These are phyloP conservation scores for Colletotrichum godetiae DNA, from an alignment of 2,329 filamentous ascomycete genomes.

Conservation along the genomic window DNA sequence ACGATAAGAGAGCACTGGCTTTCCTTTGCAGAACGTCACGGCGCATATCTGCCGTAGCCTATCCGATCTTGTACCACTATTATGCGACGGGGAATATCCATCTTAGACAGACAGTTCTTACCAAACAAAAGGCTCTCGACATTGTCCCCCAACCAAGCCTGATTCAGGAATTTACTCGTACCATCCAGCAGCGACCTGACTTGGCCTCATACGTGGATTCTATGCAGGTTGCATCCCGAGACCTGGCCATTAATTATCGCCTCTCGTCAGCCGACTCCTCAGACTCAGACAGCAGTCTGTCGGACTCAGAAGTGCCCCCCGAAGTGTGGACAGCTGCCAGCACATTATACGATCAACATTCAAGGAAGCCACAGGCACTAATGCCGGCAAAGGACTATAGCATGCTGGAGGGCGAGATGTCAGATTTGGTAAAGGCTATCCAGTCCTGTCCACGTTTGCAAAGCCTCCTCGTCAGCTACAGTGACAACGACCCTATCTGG, in stretches of 20 bases:
- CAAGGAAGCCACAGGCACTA: not conserved
- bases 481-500: not conserved
- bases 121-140: not conserved
- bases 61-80: not conserved
- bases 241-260: not conserved
- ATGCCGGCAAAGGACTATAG: not conserved
- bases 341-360: not conserved
- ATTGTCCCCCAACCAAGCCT: not conserved
- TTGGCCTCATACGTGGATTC: not conserved
- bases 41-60: not conserved
- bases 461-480: constrained; percentile 2
- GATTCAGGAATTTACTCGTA: not conserved
- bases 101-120: not conserved
- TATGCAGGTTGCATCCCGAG: not conserved
- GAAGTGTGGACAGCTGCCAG: not conserved
- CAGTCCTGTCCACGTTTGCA: not conserved
- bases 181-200: not conserved
- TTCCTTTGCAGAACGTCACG: not conserved
- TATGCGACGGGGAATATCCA: not conserved
- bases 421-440: not conserved
- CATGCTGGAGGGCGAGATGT: not conserved
- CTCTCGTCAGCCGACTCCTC: not conserved
- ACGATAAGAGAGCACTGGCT: not conserved
- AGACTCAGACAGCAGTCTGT: not conserved
- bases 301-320: not conserved